These are phyloP conservation scores for Sporothrix humicola DNA, from an alignment of 2,329 filamentous ascomycete species.

Conservation along the genomic window DNA sequence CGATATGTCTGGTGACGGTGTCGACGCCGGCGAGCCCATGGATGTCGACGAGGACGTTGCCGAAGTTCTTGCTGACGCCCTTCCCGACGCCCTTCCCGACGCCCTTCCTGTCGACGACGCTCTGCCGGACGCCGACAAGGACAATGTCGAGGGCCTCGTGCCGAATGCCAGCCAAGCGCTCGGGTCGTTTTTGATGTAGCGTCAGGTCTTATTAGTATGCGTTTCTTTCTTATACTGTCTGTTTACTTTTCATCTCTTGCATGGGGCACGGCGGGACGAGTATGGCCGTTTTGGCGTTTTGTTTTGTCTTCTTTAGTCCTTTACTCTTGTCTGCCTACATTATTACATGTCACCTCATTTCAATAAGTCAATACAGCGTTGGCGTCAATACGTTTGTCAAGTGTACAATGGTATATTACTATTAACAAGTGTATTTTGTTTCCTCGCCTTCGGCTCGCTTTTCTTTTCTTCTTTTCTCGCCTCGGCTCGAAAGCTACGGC, in stretches of 20 bases:
- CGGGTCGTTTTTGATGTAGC: slow-evolving; percentile 30
- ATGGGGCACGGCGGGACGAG: neutral
- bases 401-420: too few relatives aligned
- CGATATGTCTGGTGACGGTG: neutral
- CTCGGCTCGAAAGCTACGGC: too few relatives aligned
- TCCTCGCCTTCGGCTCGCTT: too few relatives aligned
- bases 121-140: neutral
- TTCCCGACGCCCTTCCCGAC: too few relatives aligned
- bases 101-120: neutral
- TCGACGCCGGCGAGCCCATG: neutral
- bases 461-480: too few relatives aligned
- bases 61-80: neutral
- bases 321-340: too few relatives aligned
- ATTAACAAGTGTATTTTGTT: too few relatives aligned
- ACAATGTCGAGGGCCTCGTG: neutral
- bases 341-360: neutral
- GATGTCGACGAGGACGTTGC: neutral
- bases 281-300: slow-evolving; percentile 24
- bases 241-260: neutral
- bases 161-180: slow-evolving; percentile 29
- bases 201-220: neutral
- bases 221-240: slow-evolving; percentile 1
- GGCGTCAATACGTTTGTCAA: too few relatives aligned
- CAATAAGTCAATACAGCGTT: too few relatives aligned
- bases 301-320: neutral